phyloP scores from a whole-genome alignment of 805 yeast species.

The Ogataea glucozyma region DNA sequence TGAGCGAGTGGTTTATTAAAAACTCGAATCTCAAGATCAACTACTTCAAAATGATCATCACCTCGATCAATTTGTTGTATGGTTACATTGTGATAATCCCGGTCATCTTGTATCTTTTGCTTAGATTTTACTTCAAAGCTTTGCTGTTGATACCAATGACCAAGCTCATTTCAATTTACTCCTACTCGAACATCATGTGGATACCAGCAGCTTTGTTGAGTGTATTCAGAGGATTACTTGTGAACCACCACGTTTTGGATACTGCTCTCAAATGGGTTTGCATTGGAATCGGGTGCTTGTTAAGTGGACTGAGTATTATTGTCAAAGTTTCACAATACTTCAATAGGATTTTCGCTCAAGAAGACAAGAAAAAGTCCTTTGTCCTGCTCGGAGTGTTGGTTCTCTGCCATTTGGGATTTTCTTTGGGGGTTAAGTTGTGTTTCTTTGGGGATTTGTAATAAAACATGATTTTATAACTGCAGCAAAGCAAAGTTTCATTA shows the following conservation, averaged over 20 bases:
- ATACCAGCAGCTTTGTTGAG: conserved; percentile 72
- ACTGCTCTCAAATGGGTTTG: conserved; percentile 60
- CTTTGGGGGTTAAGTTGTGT: conserved; percentile 63
- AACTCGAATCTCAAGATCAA: conserved; percentile 42
- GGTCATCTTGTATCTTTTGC: conserved; percentile 46
- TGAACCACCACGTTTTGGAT: conserved; percentile 46
- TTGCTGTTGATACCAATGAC: conserved; percentile 48
- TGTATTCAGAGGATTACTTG: conserved; percentile 56
- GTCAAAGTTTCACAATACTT: conserved; percentile 47
- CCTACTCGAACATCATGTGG: conserved; percentile 85
- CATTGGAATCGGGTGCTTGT: conserved; percentile 56
- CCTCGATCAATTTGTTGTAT: conserved; percentile 69
- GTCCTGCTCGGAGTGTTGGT: conserved; percentile 43
- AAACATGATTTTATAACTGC: neutral
- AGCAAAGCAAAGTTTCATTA: no score
- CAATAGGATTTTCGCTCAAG: conserved; percentile 35
- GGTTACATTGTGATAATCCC: conserved; percentile 78
- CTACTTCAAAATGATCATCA: conserved; percentile 64
- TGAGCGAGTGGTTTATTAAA: conserved; percentile 51
- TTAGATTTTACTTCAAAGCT: conserved; percentile 57
- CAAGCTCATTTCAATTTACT: conserved; percentile 72
- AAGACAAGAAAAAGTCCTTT: conserved; percentile 39
- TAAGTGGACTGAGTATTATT: conserved; percentile 59
- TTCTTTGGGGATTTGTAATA: conserved; percentile 47
- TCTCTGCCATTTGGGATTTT: conserved; percentile 55